Evolutionary conservation across 208 protist genomes (phyloP).

Genomic region (Trypanosoma scelopori): DNA sequence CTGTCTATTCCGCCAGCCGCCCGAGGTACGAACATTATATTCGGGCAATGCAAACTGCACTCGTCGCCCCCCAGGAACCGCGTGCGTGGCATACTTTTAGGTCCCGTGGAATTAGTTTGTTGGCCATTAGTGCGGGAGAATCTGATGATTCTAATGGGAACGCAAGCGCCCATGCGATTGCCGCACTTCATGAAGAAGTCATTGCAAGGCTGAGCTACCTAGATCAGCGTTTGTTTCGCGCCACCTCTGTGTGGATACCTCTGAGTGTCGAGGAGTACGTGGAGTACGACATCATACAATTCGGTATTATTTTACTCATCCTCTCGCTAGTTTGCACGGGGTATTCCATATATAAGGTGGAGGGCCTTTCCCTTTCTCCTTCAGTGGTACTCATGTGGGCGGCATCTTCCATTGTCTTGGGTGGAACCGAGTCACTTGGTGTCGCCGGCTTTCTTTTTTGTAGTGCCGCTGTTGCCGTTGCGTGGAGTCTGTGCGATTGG

Average conservation of each 20-base stretch:
- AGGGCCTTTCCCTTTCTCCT: constrained; percentile 45
- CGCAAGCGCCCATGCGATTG: constrained; percentile 9
- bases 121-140: constrained; percentile 42
- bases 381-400: constrained; percentile 30
- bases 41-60: constrained; percentile 26
- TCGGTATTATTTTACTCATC: constrained; percentile 53
- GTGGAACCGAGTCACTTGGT: constrained; percentile 14
- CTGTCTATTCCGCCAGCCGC: constrained; percentile 13
- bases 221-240: constrained; percentile 71
- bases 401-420: constrained; percentile 18
- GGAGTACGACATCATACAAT: constrained; percentile 65
- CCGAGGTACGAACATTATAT: constrained; percentile 34
- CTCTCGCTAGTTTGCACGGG: constrained; percentile 49
- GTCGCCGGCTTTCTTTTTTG: constrained; percentile 26
- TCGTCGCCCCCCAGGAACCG: constrained; percentile 43
- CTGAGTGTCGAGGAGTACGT: constrained; percentile 40
- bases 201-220: constrained; percentile 60
- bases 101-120: constrained; percentile 34
- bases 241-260: constrained; percentile 64
- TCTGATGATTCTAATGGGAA: constrained; percentile 4
- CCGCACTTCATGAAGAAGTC: constrained; percentile 21
- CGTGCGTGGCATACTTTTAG: constrained; percentile 42
- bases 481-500: constrained; percentile 18
- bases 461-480: constrained; percentile 11
- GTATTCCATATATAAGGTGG: constrained; percentile 59